Percentiles rank a stretch among this genome's conserved stretches.
These are phyloP conservation scores for Eruca vesicaria DNA, from an alignment of 441 rosid genomes.

Conservation along the genomic window DNA sequence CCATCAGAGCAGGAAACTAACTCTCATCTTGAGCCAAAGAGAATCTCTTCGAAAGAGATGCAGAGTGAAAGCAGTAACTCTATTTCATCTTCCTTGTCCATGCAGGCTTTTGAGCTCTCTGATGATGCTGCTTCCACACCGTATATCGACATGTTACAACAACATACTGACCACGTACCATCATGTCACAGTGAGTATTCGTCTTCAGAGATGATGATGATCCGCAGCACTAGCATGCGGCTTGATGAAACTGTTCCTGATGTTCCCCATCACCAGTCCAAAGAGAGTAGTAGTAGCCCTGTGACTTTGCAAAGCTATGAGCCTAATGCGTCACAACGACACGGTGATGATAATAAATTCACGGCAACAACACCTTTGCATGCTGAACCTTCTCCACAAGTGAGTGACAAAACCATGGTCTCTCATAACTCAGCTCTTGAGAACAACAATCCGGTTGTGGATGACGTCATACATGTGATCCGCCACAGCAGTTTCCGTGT, in stretches of 20 bases:
- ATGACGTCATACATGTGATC: constrained; percentile 82
- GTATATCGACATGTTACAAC: constrained; percentile 49
- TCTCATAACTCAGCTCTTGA: constrained; percentile 43
- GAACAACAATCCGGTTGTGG: constrained; percentile 53
- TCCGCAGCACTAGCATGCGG: constrained; percentile 32
- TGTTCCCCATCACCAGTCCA: background rate
- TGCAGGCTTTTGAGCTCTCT: constrained; percentile 73
- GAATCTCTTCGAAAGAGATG: constrained; percentile 47
- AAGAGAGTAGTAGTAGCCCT: constrained; percentile 27
- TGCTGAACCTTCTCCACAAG: constrained; percentile 30
- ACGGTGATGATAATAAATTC: constrained; percentile 68
- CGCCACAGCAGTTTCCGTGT: constrained; percentile 84
- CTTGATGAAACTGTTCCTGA: constrained; percentile 37
- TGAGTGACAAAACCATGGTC: constrained; percentile 39
- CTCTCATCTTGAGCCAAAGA: constrained; percentile 44
- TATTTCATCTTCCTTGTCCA: constrained; percentile 66
- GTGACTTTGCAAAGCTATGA: constrained; percentile 29
- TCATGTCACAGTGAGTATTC: constrained; percentile 34
- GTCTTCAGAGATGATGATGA: constrained; percentile 41
- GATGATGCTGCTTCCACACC: constrained; percentile 80
- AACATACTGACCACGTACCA: constrained; percentile 42
- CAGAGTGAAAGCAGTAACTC: constrained; percentile 78
- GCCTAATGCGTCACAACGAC: constrained; percentile 34
- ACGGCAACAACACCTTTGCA: constrained; percentile 44
- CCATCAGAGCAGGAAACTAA: constrained; percentile 40